Base-by-base conservation (phyloP, 2,329 filamentous ascomycete species). In the Penicillium sp. region DNA sequence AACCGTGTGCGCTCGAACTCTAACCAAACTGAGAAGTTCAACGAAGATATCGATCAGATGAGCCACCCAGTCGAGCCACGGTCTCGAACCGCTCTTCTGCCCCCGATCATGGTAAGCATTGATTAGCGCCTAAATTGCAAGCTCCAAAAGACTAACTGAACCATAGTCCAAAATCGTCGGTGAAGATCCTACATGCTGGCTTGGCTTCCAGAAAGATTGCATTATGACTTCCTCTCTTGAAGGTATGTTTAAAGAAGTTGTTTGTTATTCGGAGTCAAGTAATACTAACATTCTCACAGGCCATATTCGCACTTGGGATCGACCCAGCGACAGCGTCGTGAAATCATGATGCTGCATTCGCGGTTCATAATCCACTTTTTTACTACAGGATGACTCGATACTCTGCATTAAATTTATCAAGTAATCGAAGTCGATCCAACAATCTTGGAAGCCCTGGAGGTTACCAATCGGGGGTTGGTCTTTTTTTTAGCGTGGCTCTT, bases 171-270 rank as follows among this genome's bases (percentile, higher is more conserved):
- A 96, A 75, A 80, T 84, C 13, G 86, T 96, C 37, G 92, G 96
- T 73, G 86, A 88, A 60, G 91, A 97, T 75, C 92, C 93, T 53
- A 81, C 96, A 46, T 90, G 86, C 73, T 96, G 93, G 89, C 77
- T 99, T 40, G 90, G 88, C n/a, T 99, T 99, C 69, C 93, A 93
- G 54, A 89, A 97, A 72, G 88, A 96, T 68, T 89, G 89, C 62
- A 96, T 99, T 65, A 87, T 97, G 70, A 97, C 92, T 37, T 91
- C 91, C 65, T 97, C 92, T 77, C 89, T 91, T 71, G 90, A 88
- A 77, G 93, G 93, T 95, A 80, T 75, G 88, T 57, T 41, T 50
- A 31, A 31, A 61, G 58, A 23, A 3, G 3, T 19, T n/a, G 21
- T 66, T 54, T 21, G 10, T 23, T 21, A n/a, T 65, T 53, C 23